Evolutionary conservation across 345 rosid genomes (phyloP).

Genomic region (Eutrema japonicum): DNA sequence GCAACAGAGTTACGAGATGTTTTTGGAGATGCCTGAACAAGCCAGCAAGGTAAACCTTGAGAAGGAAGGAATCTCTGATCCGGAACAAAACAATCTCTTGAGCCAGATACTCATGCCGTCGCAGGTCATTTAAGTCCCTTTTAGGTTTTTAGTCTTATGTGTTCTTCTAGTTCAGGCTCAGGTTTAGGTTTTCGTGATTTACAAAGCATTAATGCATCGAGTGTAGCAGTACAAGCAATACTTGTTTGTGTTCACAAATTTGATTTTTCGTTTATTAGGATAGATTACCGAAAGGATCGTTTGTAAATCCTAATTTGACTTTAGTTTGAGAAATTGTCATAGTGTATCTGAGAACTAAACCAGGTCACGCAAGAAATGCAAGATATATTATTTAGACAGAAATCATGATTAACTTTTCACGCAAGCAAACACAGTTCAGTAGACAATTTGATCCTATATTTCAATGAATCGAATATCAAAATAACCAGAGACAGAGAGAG

Average conservation of each 20-base stretch:
- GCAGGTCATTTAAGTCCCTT: background rate
- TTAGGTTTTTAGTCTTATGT: background rate
- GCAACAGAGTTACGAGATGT: conserved; percentile 22
- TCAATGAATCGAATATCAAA: conserved; percentile 38
- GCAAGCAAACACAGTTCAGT: conserved; percentile 41
- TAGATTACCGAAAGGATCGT: background rate
- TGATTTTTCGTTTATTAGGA: background rate
- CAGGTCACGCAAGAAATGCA: background rate
- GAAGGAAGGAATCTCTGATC: conserved; percentile 14
- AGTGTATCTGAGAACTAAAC: background rate
- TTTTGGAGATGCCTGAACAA: conserved; percentile 16
- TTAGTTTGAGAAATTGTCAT: background rate
- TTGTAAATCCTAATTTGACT: background rate
- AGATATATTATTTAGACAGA: background rate
- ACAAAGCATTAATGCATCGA: background rate
- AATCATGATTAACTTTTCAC: conserved; percentile 25
- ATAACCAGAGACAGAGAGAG: conserved; percentile 16
- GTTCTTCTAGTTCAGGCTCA: background rate
- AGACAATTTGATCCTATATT: conserved; percentile 36
- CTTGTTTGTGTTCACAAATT: background rate
- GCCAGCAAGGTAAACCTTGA: conserved; percentile 20
- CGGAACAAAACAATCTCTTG: background rate
- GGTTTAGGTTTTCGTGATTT: background rate
- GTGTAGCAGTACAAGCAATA: background rate
- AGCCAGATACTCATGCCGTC: conserved; percentile 16